Evolutionary conservation across 176 grass and related monocot genomes (phyloP).

Genomic region (Phoenix roebelenii): DNA sequence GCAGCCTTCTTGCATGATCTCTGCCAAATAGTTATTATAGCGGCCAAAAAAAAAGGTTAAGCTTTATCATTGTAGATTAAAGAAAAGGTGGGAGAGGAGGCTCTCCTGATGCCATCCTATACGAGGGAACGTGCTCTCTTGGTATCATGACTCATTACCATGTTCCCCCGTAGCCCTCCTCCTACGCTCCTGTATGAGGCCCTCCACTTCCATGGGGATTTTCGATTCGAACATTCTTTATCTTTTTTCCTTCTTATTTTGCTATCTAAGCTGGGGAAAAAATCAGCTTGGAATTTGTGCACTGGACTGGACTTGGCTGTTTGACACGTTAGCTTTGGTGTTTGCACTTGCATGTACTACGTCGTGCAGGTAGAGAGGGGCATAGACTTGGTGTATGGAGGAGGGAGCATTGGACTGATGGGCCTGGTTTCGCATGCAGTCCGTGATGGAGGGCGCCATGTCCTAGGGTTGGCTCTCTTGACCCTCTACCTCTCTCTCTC

Average conservation of each 20-base stretch:
- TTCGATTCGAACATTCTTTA: no score
- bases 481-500: constrained; percentile 11
- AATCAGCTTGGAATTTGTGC: neutral
- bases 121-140: constrained; percentile 11
- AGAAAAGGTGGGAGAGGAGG: no score
- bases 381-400: constrained; percentile 96
- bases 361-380: constrained; percentile 74
- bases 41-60: no score
- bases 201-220: no score
- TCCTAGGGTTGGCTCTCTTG: constrained; percentile 58
- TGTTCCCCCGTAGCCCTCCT: constrained; percentile 8
- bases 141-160: constrained; percentile 27
- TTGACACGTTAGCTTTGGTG: neutral
- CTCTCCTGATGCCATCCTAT: no score
- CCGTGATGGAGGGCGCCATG: constrained; percentile 96
- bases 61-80: no score
- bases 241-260: neutral
- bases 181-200: neutral
- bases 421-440: constrained; percentile 90
- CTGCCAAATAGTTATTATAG: neutral
- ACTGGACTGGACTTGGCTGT: neutral
- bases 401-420: constrained; percentile 95
- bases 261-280: neutral
- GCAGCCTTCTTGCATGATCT: constrained; percentile 41
- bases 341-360: constrained; percentile 2